phyloP scores from a whole-genome alignment of 352 stramenopile species.

The Thalassiosira mediterranea region DNA sequence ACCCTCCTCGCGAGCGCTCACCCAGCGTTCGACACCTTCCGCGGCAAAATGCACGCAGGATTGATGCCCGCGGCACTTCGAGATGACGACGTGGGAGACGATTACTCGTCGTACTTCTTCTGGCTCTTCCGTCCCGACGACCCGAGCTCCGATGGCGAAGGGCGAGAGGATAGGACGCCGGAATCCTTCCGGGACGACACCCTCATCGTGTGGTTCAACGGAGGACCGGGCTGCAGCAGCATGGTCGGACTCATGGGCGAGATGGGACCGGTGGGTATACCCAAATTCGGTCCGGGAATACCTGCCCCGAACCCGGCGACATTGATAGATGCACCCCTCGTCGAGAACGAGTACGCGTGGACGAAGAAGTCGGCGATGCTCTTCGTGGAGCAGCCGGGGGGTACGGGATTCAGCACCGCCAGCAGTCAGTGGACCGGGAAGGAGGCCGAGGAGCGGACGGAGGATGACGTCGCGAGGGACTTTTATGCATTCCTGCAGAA shows the following conservation, averaged over 20 bases:
- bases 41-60: slow-evolving; percentile 65
- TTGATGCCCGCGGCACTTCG: slow-evolving; percentile 52
- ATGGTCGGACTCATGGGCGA: slow-evolving; percentile 47
- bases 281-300: slow-evolving; percentile 52
- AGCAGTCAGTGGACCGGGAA: slow-evolving; percentile 45
- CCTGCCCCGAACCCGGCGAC: slow-evolving; percentile 49
- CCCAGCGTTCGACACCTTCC: slow-evolving; percentile 57
- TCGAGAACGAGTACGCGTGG: slow-evolving; percentile 69
- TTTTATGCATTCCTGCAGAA: slow-evolving; percentile 79
- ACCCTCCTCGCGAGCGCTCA: slow-evolving; percentile 48
- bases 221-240: slow-evolving; percentile 54
- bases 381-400: slow-evolving; percentile 67
- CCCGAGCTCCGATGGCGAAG: slow-evolving; percentile 2
- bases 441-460: slow-evolving; percentile 46
- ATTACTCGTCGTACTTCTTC: slow-evolving; percentile 68
- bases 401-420: slow-evolving; percentile 69
- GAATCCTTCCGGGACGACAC: slow-evolving; percentile 61
- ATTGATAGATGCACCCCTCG: slow-evolving; percentile 48
- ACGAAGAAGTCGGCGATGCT: slow-evolving; percentile 67
- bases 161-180: slow-evolving; percentile 4
- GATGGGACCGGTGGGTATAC: slow-evolving; percentile 39
- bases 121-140: slow-evolving; percentile 64
- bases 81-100: slow-evolving; percentile 14
- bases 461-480: slow-evolving; percentile 59
- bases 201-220: slow-evolving; percentile 73